Conservation (phyloP, 208 protist species). For the Novymonas esmeraldas region DNA sequence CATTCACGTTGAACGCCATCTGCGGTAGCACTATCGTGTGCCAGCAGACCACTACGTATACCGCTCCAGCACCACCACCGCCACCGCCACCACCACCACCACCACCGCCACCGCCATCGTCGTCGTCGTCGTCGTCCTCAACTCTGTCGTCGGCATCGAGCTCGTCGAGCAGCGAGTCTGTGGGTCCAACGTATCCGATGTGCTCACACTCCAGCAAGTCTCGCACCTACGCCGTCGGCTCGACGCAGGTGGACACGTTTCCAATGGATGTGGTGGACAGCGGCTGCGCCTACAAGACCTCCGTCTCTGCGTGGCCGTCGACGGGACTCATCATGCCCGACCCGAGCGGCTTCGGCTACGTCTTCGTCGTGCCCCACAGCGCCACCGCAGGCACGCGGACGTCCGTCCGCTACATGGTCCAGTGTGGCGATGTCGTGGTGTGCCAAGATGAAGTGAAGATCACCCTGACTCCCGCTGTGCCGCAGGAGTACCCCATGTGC, state of each 20-base stretch:
- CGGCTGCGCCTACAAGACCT: slow-evolving; percentile 28
- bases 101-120: not conserved
- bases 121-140: not conserved
- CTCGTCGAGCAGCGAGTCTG: not conserved
- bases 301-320: slow-evolving; percentile 13
- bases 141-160: slow-evolving; percentile 1
- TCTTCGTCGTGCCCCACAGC: slow-evolving; percentile 22
- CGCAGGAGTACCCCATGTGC: slow-evolving; percentile 12
- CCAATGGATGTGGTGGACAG: slow-evolving; percentile 28
- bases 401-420: slow-evolving; percentile 17
- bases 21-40: slow-evolving; percentile 44
- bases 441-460: slow-evolving; percentile 33
- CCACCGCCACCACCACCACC: not conserved
- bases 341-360: slow-evolving; percentile 24
- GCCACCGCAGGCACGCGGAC: slow-evolving; percentile 17
- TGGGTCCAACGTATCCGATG: slow-evolving; percentile 9
- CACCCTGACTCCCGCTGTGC: slow-evolving; percentile 3
- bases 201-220: slow-evolving; percentile 25
- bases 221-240: slow-evolving; percentile 20
- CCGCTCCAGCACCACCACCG: slow-evolving; percentile 1
- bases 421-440: slow-evolving; percentile 29
- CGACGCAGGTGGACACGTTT: slow-evolving; percentile 23
- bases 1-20: slow-evolving; percentile 46
- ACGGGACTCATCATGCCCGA: slow-evolving; percentile 23
- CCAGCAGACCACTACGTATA: slow-evolving; percentile 19